phyloP scores from a whole-genome alignment of 1,284 basidiomycete genomes.

The Cystobasidium slooffiae region DNA sequence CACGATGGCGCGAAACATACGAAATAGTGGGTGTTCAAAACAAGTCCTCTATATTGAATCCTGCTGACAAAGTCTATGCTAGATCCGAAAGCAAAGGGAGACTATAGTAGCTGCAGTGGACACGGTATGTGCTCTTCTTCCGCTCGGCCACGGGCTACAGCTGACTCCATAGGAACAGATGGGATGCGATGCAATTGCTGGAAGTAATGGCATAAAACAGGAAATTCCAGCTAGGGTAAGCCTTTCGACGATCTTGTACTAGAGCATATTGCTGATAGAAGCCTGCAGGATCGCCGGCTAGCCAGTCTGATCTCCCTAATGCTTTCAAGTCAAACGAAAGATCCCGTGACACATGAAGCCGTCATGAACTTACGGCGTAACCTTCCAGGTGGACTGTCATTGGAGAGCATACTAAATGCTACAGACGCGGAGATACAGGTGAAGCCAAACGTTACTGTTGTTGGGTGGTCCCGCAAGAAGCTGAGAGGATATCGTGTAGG shows the following conservation, averaged over 20 bases:
- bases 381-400: slow-evolving; percentile 75
- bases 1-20: slow-evolving; percentile 75
- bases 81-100: slow-evolving; percentile 77
- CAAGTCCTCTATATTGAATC: not conserved
- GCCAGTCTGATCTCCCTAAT: slow-evolving; percentile 89
- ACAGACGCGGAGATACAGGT: slow-evolving; percentile 64
- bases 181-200: slow-evolving; percentile 43
- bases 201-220: slow-evolving; percentile 29
- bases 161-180: slow-evolving; percentile 3
- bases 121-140: too few species aligned
- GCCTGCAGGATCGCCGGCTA: slow-evolving; percentile 75
- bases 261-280: not conserved
- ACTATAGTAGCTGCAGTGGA: slow-evolving; percentile 81
- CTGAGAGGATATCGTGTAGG: slow-evolving; percentile 11
- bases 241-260: not conserved
- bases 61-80: not conserved
- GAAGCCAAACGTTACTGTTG: not conserved
- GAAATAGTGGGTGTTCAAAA: slow-evolving; percentile 52
- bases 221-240: slow-evolving; percentile 32
- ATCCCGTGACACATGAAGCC: slow-evolving; percentile 84
- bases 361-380: slow-evolving; percentile 73
- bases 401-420: slow-evolving; percentile 72
- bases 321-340: slow-evolving; percentile 92
- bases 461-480: not conserved
- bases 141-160: too few species aligned